A percentile compares a stretch with the other conserved stretches of the same genome.
These are phyloP conservation scores for Colletotrichum horii DNA, from an alignment of 2,329 filamentous ascomycete species.

Conservation along the genomic window DNA sequence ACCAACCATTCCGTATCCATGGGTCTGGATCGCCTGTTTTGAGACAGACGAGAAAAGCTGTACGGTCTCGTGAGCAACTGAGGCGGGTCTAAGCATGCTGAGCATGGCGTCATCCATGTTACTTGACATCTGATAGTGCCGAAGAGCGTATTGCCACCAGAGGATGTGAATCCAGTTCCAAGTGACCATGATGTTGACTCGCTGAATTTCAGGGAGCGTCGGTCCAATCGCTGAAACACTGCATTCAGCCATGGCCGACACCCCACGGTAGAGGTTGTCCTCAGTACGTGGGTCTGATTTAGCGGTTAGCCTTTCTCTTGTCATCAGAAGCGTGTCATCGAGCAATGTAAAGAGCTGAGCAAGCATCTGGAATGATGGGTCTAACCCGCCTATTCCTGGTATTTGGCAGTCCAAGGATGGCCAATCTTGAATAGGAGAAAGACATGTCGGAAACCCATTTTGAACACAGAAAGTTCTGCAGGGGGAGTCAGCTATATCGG, in stretches of 20 bases:
- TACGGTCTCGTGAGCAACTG: conserved; percentile 26
- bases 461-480: neutral
- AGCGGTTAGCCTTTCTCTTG: neutral
- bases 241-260: neutral
- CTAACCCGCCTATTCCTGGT: neutral
- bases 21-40: neutral
- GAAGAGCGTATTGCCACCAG: conserved; percentile 30
- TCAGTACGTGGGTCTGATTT: neutral
- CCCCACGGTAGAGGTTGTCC: neutral
- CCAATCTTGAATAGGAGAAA: neutral
- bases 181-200: conserved; percentile 31
- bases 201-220: conserved; percentile 26
- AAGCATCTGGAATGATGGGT: neutral
- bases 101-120: conserved; percentile 28
- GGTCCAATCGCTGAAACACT: conserved; percentile 20
- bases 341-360: neutral
- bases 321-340: neutral
- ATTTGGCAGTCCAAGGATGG: neutral
- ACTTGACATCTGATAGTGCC: conserved; percentile 30
- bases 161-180: conserved; percentile 32
- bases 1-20: neutral
- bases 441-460: neutral
- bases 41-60: neutral
- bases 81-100: conserved; percentile 28
- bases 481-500: neutral